A percentile compares a stretch with the other conserved stretches of the same genome.
Conservation (phyloP, 495 filamentous ascomycete species). For the Aspergillus taichungensis region DNA sequence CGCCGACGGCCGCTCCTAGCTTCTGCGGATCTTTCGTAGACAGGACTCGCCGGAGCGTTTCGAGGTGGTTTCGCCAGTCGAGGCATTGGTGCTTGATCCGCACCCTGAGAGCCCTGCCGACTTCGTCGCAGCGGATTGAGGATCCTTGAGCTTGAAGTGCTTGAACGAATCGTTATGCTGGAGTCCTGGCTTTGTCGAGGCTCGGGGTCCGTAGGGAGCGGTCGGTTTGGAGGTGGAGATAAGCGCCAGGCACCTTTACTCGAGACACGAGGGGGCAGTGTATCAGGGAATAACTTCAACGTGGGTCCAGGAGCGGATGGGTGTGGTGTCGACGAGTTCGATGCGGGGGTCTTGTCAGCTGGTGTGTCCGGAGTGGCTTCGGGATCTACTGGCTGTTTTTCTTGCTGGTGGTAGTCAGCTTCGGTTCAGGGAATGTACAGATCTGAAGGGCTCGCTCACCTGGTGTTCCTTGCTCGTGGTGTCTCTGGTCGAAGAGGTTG, state of each 20-base stretch:
- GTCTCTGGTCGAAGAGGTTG: too few relatives aligned
- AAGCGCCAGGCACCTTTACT: slow-evolving; percentile 23
- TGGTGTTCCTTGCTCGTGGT: too few relatives aligned
- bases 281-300: slow-evolving; percentile 33
- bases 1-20: slow-evolving; percentile 13
- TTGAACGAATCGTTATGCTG: slow-evolving; percentile 1
- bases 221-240: slow-evolving; percentile 10
- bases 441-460: background rate
- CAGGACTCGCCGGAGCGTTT: background rate
- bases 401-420: background rate
- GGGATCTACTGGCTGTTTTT: background rate
- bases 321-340: slow-evolving; percentile 5
- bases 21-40: slow-evolving; percentile 3
- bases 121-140: background rate
- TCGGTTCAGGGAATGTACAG: background rate
- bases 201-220: slow-evolving; percentile 1
- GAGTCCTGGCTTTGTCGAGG: background rate
- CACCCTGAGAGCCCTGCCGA: background rate
- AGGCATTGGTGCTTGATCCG: background rate
- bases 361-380: background rate
- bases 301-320: slow-evolving; percentile 12
- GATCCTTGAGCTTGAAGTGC: background rate
- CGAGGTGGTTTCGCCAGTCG: background rate
- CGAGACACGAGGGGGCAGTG: slow-evolving; percentile 25
- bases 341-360: background rate